Evolutionary conservation across 208 protist genomes (phyloP), one percentile per base, ranked within the genome.

Genomic region (Leishmania gerbilli): DNA sequence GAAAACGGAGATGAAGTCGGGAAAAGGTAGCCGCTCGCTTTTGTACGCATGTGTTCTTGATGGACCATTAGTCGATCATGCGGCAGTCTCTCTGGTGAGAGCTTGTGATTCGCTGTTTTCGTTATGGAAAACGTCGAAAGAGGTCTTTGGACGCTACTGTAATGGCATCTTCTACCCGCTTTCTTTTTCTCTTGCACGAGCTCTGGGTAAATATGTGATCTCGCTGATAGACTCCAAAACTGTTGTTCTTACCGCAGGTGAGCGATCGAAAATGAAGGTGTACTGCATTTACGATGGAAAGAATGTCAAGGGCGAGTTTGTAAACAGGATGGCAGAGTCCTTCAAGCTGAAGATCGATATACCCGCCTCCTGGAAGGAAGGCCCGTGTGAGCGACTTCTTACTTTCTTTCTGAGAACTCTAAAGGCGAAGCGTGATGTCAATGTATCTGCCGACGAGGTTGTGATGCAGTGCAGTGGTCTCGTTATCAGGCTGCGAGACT

Each of bases 241-340:
- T 42, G 17, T 1, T 19, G 3, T 27, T 76, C 3, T 1, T 19
- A 62, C n/a, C 47, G 0, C 17, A 49, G 27, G 11, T 2, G 21
- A 31, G 45, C 17, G 37, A 27, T 60, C 3, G n/a, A 45, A 47
- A 71, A 95, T 95, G 90, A 95, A 93, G 80, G 90, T 94, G 0
- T 95, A 94, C 71, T 91, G 92, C 53, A 83, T 93, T 55, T 95
- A 95, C 79, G 90, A 95, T 42, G 92, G 92, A 21, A 90, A 86
- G 58, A 84, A 93, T 75, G 77, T 71, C 4, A 74, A 82, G 17
- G 92, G 89, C 3, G 47, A 34, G 21, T 45, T 83, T 15, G 86
- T 92, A 3, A 62, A 81, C 15, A 65, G 76, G 7, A 55, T 89
- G n/a, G 71, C 74, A 21, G 89, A 94, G 62, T 40, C 64, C 2